Evolutionary conservation across 768 basidiomycete genomes (phyloP).

Genomic region (Pulveroboletus sp.): DNA sequence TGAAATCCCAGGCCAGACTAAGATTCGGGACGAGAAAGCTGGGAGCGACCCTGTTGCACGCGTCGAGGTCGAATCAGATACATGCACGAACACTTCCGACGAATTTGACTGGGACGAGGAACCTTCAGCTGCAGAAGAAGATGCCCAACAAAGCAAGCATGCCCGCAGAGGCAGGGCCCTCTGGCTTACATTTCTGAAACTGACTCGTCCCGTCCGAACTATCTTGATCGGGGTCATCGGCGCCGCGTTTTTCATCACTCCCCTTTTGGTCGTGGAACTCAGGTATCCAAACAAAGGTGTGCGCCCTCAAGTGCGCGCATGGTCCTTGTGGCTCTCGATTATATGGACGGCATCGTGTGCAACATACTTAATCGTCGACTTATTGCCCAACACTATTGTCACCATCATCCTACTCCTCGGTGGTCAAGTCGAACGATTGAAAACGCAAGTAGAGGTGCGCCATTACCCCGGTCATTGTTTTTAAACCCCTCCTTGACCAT

Average conservation of each 20-base stretch:
- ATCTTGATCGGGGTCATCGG: slow-evolving; percentile 58
- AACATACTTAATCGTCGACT: slow-evolving; percentile 63
- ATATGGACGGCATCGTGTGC: slow-evolving; percentile 59
- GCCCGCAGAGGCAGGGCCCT: slow-evolving; percentile 61
- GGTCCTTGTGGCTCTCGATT: slow-evolving; percentile 67
- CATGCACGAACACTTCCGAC: slow-evolving; percentile 60
- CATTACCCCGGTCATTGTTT: background rate
- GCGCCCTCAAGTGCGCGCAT: slow-evolving; percentile 54
- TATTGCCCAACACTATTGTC: slow-evolving; percentile 54
- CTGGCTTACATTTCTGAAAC: slow-evolving; percentile 63
- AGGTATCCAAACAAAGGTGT: slow-evolving; percentile 48
- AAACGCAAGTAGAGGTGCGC: slow-evolving; percentile 63
- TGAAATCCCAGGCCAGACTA: background rate
- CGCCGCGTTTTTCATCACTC: slow-evolving; percentile 60
- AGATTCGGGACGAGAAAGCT: slow-evolving; percentile 11
- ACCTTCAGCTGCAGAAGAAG: slow-evolving; percentile 28
- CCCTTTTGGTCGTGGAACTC: slow-evolving; percentile 63
- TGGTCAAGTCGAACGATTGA: slow-evolving; percentile 60
- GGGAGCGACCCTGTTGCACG: slow-evolving; percentile 9
- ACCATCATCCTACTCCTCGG: slow-evolving; percentile 51
- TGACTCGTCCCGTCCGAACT: slow-evolving; percentile 56
- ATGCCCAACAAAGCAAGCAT: slow-evolving; percentile 31
- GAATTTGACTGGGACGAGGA: slow-evolving; percentile 77
- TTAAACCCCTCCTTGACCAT: slow-evolving; percentile 1
- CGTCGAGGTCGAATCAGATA: slow-evolving; percentile 24